These are phyloP conservation scores for Solanum ahanhuiri DNA, from an alignment of 257 asterid genomes.

Conservation along the genomic window DNA sequence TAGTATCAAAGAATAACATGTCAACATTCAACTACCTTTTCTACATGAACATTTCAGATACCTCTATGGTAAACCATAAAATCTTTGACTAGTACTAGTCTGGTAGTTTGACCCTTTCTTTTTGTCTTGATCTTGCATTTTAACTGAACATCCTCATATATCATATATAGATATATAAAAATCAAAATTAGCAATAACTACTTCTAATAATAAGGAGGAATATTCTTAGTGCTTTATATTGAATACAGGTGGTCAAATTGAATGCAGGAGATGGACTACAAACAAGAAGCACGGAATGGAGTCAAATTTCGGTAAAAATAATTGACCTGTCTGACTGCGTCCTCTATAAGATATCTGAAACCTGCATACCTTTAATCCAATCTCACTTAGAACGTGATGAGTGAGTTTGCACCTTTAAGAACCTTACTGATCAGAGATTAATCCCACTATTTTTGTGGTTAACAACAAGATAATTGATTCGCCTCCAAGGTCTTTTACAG, in stretches of 20 bases:
- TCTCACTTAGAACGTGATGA: background rate
- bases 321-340: background rate
- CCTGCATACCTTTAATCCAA: background rate
- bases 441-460: background rate
- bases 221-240: slow-evolving; percentile 89
- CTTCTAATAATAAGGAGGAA: slow-evolving; percentile 24
- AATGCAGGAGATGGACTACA: slow-evolving; percentile 99
- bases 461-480: background rate
- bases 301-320: slow-evolving; percentile 60
- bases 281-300: slow-evolving; percentile 80
- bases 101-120: background rate
- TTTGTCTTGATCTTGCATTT: background rate
- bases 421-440: background rate
- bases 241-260: slow-evolving; percentile 97
- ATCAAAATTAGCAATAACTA: background rate
- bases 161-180: background rate
- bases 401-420: background rate
- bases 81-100: background rate
- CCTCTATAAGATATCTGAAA: background rate
- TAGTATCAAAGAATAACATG: background rate
- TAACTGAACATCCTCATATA: background rate
- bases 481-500: background rate
- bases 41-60: background rate
- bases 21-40: background rate
- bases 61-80: background rate